phyloP scores from a whole-genome alignment of 169 alveolate species.

The Plasmodium yoelii region DNA sequence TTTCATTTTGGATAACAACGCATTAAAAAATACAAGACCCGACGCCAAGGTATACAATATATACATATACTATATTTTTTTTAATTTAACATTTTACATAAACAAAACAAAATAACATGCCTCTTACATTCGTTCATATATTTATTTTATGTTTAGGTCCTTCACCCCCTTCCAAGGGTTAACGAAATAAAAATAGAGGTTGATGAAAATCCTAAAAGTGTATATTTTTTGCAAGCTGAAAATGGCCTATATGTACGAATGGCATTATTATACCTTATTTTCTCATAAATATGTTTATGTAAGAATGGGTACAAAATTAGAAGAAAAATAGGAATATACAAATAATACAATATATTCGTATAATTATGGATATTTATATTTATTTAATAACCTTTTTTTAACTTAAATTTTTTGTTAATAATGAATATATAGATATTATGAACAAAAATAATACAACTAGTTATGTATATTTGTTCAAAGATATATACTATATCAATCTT shows the following conservation, averaged over 20 bases:
- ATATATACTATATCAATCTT: too few species aligned
- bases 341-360: neutral
- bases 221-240: constrained; percentile 88
- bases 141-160: constrained; percentile 69
- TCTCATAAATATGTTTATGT: constrained; percentile 35
- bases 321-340: neutral
- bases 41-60: constrained; percentile 79
- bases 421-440: too few species aligned
- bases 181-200: constrained; percentile 85
- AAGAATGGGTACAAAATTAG: constrained; percentile 1
- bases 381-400: too few species aligned
- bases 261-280: constrained; percentile 87
- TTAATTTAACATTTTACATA: neutral
- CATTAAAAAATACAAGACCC: constrained; percentile 75
- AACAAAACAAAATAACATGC: neutral
- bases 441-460: too few species aligned
- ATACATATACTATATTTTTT: constrained; percentile 8
- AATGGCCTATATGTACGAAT: constrained; percentile 89
- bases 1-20: constrained; percentile 75
- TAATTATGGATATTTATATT: too few species aligned
- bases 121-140: constrained; percentile 2
- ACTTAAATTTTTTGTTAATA: too few species aligned
- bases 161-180: constrained; percentile 90
- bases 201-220: constrained; percentile 81
- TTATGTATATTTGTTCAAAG: too few species aligned